Evolutionary conservation across 2,329 filamentous ascomycete genomes (phyloP).

Genomic region (Emmonsia crescens): DNA sequence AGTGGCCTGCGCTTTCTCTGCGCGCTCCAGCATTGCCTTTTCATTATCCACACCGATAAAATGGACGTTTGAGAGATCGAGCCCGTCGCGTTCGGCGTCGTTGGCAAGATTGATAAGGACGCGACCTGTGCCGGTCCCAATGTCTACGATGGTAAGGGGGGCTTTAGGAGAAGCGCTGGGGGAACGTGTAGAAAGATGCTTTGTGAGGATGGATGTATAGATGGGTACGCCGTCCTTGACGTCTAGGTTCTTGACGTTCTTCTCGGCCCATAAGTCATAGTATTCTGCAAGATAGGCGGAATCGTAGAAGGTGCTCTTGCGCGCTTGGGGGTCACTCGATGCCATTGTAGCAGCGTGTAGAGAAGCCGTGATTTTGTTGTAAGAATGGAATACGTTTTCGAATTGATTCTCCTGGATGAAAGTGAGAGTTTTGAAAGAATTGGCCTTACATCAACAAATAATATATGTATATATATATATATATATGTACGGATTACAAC

Average conservation of each 20-base stretch:
- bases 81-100: background rate
- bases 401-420: background rate
- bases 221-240: background rate
- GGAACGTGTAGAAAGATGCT: background rate
- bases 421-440: background rate
- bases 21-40: background rate
- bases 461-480: background rate
- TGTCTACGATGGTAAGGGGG: background rate
- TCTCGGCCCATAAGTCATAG: slow-evolving; percentile 1
- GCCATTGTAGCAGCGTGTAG: background rate
- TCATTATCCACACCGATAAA: background rate
- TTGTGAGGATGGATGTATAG: background rate
- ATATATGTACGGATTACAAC: no score
- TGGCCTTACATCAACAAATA: background rate
- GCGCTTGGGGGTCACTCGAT: background rate
- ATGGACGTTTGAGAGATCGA: background rate
- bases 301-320: slow-evolving; percentile 1
- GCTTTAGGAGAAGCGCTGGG: background rate
- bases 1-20: background rate
- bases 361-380: background rate
- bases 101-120: background rate
- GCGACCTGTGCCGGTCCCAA: background rate
- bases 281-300: background rate
- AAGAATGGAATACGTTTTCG: background rate
- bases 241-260: background rate